Base-by-base conservation (phyloP, 257 asterid species). In the Verbena officinalis region DNA sequence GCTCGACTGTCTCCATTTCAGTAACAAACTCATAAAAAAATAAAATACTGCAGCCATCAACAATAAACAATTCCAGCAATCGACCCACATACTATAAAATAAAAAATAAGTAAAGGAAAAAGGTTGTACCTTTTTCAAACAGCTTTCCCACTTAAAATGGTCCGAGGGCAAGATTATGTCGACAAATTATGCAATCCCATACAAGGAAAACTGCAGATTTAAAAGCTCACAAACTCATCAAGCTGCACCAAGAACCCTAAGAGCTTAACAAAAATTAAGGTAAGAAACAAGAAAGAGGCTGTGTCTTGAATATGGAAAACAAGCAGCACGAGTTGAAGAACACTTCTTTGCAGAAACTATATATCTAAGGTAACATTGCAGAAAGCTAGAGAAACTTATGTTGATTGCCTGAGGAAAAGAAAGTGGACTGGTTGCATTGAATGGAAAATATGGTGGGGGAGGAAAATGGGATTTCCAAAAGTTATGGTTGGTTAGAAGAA, bases 161-260 rank as follows among this genome's bases (percentile, higher is more conserved):
- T 43, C 55, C 33, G 50, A 69, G 64, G 5, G 5, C 2, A 68
- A 59, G 17, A 59, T 65, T 22, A 64, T 59, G 46, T 75, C 73
- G 73, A 70, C 76, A 61, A 75, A 65, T 75, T 70, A 44, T 19
- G 38, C 55, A 74, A 56, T 6, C 56, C 75, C 72, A 68, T 69
- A 44, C 51, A 19, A 65, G 44, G 16, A 53, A 53, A 70, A 11
- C 10, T 36, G 57, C 57, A 65, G 61, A 34, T 44, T 58, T 30
- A 60, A n/a, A n/a, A 46, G 16, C 65, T 54, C 61, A 15, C 39
- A 59, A 51, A 52, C 13, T 55, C 9, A 11, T 19, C n/a, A 52
- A 20, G 39, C 6, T 46, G 5, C 45, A 19, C 34, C 60, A 50
- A 65, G 17, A 12, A 17, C 42, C 30, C 21, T 33, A 22, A 40